phyloP scores from a whole-genome alignment of 2,329 filamentous ascomycete genomes.

The Sporothrix pallida region DNA sequence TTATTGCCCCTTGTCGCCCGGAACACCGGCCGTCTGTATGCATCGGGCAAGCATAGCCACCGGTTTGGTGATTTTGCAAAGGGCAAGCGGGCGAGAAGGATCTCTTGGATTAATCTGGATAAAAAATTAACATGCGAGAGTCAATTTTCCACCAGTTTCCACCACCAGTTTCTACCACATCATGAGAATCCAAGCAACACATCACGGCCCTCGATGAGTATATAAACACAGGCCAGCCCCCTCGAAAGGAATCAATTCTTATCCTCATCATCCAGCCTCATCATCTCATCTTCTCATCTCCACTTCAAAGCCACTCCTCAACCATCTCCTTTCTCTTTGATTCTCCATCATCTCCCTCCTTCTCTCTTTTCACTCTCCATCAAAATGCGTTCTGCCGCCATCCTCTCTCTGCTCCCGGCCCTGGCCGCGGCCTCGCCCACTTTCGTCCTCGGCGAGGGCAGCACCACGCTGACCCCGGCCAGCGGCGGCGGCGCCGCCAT shows the following conservation, averaged over 20 bases:
- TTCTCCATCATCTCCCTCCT: neutral
- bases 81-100: neutral
- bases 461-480: slow-evolving; percentile 36
- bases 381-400: slow-evolving; percentile 47
- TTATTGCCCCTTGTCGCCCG: slow-evolving; percentile 27
- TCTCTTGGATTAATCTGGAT: slow-evolving; percentile 17
- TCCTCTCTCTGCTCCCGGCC: slow-evolving; percentile 43
- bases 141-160: no score
- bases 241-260: neutral
- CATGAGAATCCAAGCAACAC: neutral
- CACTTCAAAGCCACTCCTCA: neutral
- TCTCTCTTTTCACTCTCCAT: neutral
- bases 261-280: neutral
- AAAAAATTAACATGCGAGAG: slow-evolving; percentile 5
- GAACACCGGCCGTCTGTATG: slow-evolving; percentile 15
- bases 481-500: slow-evolving; percentile 32
- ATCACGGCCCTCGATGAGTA: neutral
- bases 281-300: neutral
- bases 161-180: no score
- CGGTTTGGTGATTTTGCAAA: slow-evolving; percentile 36
- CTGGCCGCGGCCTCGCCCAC: slow-evolving; percentile 48
- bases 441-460: slow-evolving; percentile 40
- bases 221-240: neutral
- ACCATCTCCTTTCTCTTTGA: neutral
- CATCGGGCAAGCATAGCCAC: slow-evolving; percentile 15